phyloP scores from a whole-genome alignment of 495 filamentous ascomycete species.

The Gamarada debralockiae region DNA sequence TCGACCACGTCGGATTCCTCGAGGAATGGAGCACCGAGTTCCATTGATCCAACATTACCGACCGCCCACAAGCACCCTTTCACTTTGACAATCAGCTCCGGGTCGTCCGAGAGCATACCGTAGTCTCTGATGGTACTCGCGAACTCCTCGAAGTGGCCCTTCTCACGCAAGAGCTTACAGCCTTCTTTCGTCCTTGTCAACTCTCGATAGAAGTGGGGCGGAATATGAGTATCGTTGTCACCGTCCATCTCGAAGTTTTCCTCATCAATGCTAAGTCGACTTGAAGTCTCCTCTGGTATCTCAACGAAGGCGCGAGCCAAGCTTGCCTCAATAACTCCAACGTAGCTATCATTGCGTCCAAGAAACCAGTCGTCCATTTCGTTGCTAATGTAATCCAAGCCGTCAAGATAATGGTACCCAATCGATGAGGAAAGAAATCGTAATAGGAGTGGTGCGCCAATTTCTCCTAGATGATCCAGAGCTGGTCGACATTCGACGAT shows the following conservation, averaged over 20 bases:
- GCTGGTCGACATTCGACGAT: constrained; percentile 96
- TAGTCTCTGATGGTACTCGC: constrained; percentile 81
- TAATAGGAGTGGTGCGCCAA: constrained; percentile 88
- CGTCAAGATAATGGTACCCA: constrained; percentile 95
- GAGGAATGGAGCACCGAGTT: constrained; percentile 89
- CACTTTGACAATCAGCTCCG: constrained; percentile 85
- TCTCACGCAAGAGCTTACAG: constrained; percentile 82
- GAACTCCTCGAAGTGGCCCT: constrained; percentile 95
- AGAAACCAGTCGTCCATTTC: constrained; percentile 99
- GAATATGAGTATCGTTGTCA: constrained; percentile 56
- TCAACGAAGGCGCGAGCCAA: constrained; percentile 82
- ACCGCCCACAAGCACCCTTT: constrained; percentile 98
- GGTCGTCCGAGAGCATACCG: constrained; percentile 76
- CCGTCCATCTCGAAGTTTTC: constrained; percentile 47
- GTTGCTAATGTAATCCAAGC: constrained; percentile 94
- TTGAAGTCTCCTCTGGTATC: constrained; percentile 39
- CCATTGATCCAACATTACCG: constrained; percentile 97
- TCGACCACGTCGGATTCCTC: constrained; percentile 82
- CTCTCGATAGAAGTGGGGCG: constrained; percentile 96
- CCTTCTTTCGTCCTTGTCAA: constrained; percentile 89
- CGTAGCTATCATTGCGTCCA: constrained; percentile 92
- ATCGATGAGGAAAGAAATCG: constrained; percentile 93
- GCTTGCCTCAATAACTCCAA: constrained; percentile 90
- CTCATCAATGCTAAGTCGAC: constrained; percentile 50
- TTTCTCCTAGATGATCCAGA: constrained; percentile 93